These are phyloP conservation scores for Fusarium sp. DNA, from an alignment of 2,329 filamentous ascomycete genomes.

Conservation along the genomic window DNA sequence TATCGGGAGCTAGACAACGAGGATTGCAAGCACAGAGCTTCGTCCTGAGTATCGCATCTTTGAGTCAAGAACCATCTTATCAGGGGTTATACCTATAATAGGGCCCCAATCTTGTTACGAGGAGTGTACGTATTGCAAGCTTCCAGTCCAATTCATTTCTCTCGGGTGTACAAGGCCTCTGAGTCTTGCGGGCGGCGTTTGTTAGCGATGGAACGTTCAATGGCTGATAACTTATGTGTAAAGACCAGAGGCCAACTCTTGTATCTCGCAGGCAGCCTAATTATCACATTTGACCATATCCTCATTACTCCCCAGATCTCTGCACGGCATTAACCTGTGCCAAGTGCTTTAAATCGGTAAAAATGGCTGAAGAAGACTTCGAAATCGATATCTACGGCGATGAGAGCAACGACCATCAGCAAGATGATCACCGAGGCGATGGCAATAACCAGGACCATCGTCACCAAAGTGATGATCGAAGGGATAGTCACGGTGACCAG, in stretches of 20 bases:
- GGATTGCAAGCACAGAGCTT: constrained; percentile 70
- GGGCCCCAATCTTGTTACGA: constrained; percentile 35
- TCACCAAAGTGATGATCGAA: constrained; percentile 41
- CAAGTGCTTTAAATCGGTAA: constrained; percentile 31
- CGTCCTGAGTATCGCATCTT: constrained; percentile 59
- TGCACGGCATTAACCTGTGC: constrained; percentile 29
- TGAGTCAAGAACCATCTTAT: constrained; percentile 32
- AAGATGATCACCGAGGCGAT: constrained; percentile 49
- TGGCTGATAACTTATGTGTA: constrained; percentile 40
- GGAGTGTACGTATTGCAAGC: constrained; percentile 67
- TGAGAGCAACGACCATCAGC: constrained; percentile 56
- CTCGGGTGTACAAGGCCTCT: constrained; percentile 26
- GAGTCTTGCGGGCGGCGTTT: constrained; percentile 5
- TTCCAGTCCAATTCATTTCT: constrained; percentile 49
- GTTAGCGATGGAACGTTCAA: constrained; percentile 32
- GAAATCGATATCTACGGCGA: constrained; percentile 79
- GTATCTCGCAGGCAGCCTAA: constrained; percentile 43
- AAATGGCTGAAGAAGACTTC: constrained; percentile 76
- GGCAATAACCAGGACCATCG: constrained; percentile 25
- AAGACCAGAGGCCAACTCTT: constrained; percentile 38
- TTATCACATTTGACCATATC: constrained; percentile 38
- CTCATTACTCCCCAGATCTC: constrained; percentile 11
- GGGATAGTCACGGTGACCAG: constrained; percentile 49
- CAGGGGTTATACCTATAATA: constrained; percentile 27
- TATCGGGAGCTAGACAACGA: constrained; percentile 31